Conservation (phyloP, 441 rosid genomes). For the Croton setiger region DNA sequence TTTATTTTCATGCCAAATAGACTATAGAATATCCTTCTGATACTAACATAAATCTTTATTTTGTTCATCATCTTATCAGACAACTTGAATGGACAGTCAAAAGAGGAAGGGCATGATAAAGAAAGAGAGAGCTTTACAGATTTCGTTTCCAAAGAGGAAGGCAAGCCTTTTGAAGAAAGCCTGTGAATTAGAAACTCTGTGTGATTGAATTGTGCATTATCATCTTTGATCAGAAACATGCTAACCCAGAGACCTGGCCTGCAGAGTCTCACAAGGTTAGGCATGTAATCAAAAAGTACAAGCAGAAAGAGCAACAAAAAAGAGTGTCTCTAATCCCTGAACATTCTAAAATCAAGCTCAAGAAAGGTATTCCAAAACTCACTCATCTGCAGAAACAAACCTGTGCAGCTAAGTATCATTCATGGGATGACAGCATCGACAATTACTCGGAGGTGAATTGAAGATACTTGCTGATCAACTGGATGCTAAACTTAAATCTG, state of each 20-base stretch:
- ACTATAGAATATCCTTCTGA: not conserved
- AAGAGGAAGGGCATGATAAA: not conserved
- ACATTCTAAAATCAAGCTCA: not conserved
- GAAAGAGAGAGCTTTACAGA: not conserved
- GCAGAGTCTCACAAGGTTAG: not conserved
- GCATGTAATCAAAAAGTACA: not conserved
- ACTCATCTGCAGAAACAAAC: not conserved
- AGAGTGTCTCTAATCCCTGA: not conserved
- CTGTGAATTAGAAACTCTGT: not conserved
- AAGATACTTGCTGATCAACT: not conserved
- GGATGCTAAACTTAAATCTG: not conserved
- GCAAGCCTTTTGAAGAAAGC: not conserved
- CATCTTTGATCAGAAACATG: not conserved
- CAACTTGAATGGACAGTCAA: not conserved
- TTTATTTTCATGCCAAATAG: too few species aligned
- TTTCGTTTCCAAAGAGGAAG: not conserved
- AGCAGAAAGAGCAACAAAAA: not conserved
- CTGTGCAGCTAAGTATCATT: not conserved
- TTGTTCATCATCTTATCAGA: too few species aligned
- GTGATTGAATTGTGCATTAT: constrained; percentile 9
- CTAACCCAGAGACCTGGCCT: constrained; percentile 4
- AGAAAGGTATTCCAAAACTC: not conserved
- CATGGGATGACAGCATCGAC: not conserved
- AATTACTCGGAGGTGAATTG: not conserved
- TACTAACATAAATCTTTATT: not conserved